These are phyloP conservation scores for Teratosphaeriaceae sp. DNA, from an alignment of 2,329 filamentous ascomycete species.

Conservation along the genomic window DNA sequence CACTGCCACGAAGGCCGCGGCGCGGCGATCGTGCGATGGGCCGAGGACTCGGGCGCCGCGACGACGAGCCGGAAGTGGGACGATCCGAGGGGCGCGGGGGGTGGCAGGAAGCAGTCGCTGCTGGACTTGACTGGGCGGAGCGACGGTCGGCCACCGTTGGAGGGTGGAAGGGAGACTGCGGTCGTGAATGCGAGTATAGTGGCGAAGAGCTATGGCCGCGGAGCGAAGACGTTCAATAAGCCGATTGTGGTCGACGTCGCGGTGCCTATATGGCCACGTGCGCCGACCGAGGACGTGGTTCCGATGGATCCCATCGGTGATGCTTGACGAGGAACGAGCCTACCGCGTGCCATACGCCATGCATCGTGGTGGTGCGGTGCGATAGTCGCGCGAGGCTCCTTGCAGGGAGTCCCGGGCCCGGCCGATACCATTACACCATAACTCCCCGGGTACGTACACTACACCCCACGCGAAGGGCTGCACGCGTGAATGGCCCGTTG, in stretches of 20 bases:
- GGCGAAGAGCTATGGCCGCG: slow-evolving; percentile 51
- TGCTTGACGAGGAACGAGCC: background rate
- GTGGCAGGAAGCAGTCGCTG: slow-evolving; percentile 55
- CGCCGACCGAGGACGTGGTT: background rate
- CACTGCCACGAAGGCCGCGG: slow-evolving; percentile 66
- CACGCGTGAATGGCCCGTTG: background rate
- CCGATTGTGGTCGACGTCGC: slow-evolving; percentile 73
- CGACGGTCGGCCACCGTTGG: slow-evolving; percentile 21
- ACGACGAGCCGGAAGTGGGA: slow-evolving; percentile 42
- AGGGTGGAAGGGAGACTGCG: slow-evolving; percentile 58
- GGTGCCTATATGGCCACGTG: background rate
- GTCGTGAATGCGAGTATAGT: slow-evolving; percentile 74
- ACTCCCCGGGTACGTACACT: background rate
- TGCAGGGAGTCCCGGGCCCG: no score
- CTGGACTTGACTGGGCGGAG: slow-evolving; percentile 52
- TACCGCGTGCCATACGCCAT: no score
- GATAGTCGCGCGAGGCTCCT: no score
- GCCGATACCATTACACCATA: background rate
- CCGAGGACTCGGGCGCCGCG: slow-evolving; percentile 45
- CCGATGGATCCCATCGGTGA: background rate
- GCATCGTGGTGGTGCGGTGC: no score
- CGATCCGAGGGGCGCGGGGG: slow-evolving; percentile 52
- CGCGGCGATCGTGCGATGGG: slow-evolving; percentile 56
- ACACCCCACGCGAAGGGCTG: background rate
- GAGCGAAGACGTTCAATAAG: slow-evolving; percentile 61